phyloP scores from a whole-genome alignment of 805 yeast genomes.

The Candida xyloterini region DNA sequence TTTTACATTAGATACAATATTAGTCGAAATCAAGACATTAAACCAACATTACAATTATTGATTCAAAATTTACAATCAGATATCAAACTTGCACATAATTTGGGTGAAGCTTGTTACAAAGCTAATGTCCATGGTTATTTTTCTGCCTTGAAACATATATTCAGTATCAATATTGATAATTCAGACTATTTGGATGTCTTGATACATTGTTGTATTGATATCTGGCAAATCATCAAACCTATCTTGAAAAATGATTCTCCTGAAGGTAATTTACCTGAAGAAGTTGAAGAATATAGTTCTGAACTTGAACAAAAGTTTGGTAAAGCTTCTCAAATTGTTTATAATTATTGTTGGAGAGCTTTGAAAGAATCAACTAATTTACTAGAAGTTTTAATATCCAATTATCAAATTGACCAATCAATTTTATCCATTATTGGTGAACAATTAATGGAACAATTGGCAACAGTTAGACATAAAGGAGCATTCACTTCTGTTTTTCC shows the following conservation, averaged over 20 bases:
- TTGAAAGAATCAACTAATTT: conserved; percentile 70
- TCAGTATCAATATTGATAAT: conserved; percentile 9
- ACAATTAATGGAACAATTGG: conserved; percentile 60
- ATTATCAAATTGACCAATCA: conserved; percentile 30
- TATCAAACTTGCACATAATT: conserved; percentile 36
- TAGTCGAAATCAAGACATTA: conserved; percentile 16
- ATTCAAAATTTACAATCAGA: conserved; percentile 34
- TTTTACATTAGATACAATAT: conserved; percentile 40
- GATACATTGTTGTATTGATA: conserved; percentile 8
- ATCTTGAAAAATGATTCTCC: conserved; percentile 68
- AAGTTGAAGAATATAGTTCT: conserved; percentile 36
- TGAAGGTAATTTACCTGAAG: conserved; percentile 58
- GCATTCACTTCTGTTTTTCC: conserved; percentile 90
- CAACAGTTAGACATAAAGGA: conserved; percentile 81
- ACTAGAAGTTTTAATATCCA: conserved; percentile 43
- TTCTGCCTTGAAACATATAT: conserved; percentile 48
- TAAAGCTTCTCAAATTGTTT: conserved; percentile 42
- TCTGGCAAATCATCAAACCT: conserved; percentile 46
- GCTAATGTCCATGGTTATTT: conserved; percentile 69
- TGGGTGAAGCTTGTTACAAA: conserved; percentile 43
- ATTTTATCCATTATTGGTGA: conserved; percentile 44
- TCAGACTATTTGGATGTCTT: conserved; percentile 9
- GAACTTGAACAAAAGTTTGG: conserved; percentile 34
- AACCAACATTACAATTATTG: conserved; percentile 32
- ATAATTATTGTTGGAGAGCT: conserved; percentile 79